Evolutionary conservation across 73 alveolate species (phyloP), one percentile per base, ranked within the genome.

Genomic region (Chromera velia): DNA sequence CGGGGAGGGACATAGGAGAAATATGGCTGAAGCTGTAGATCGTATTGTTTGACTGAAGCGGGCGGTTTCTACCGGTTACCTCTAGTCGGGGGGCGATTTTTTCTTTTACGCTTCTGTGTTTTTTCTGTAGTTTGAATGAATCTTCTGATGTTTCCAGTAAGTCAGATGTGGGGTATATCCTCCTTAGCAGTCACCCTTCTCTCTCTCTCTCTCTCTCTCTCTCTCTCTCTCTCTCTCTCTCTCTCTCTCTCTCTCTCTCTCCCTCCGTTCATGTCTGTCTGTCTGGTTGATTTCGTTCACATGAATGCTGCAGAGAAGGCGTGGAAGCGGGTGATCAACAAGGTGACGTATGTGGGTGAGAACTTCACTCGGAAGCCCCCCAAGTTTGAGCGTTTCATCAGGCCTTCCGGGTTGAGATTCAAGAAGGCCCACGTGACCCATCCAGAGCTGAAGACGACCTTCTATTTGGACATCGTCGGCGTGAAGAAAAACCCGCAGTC

Each of bases 401-500:
- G 99, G 63, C 99, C 99, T 0, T 88, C 97, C 32, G 99, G 98
- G 30, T 89, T 96, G 66, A 86, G 99, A 78, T 91, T 87, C 86
- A 92, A 90, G 90, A 91, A 89, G 83, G 99, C 97, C 24, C 90
- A 94, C 85, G 97, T 92, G 18, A 96, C 99, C 55, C 99, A 96
- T 88, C 99, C 98, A 7, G 98, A 96, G 90, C 88, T 96, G 62
- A 96, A 96, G 89, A 94, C 98, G 34, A 96, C 99, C 32, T 94
- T 96, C 87, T 87, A 93, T 80, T 82, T 96, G 68, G 97, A 95
- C 82, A 92, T 96, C 63, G 87, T 96, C 33, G 97, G 98, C 33
- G 99, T 96, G 64, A 96, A 96, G 94, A 96, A 94, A 89, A 96
- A 96, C 75, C 99, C 99, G 17, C 96, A 96, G 87, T 88, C 96